Evolutionary conservation across 75 land plant species (phyloP).

Genomic region (Picea glauca): DNA sequence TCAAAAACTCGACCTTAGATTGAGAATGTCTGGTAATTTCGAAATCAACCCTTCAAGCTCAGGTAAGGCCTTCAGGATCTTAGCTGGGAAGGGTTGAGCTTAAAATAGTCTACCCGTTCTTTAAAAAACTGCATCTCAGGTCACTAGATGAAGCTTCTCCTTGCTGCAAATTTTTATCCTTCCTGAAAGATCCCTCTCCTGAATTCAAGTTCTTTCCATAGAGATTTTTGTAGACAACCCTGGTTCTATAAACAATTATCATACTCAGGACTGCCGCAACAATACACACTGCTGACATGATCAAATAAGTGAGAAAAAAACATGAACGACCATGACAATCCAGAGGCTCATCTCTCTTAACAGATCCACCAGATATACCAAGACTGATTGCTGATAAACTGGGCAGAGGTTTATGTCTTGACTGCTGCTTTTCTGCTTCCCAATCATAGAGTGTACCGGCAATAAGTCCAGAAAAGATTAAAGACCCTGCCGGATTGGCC

Average conservation of each 20-base stretch:
- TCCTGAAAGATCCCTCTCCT: background rate
- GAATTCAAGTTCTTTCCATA: conserved; percentile 34
- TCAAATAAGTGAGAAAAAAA: conserved; percentile 30
- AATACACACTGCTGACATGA: conserved; percentile 47
- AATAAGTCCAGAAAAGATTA: conserved; percentile 38
- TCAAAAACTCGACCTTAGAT: background rate
- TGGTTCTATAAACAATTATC: conserved; percentile 28
- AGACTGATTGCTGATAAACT: background rate
- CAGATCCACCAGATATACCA: conserved; percentile 3
- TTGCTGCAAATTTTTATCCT: background rate
- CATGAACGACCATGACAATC: conserved; percentile 29
- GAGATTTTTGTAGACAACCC: conserved; percentile 27
- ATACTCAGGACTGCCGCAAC: conserved; percentile 24
- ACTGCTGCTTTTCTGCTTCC: conserved; percentile 38
- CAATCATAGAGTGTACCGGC: conserved; percentile 39
- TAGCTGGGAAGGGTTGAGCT: background rate
- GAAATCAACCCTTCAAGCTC: background rate
- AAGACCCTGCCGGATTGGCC: conserved; percentile 34
- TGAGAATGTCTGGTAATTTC: background rate
- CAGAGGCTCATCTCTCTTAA: conserved; percentile 2
- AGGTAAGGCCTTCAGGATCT: background rate
- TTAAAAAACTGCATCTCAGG: background rate
- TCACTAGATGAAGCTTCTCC: conserved; percentile 11
- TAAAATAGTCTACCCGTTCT: background rate
- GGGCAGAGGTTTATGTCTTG: background rate